phyloP scores from a whole-genome alignment of 768 basidiomycete genomes.

The Auricularia heimuer region DNA sequence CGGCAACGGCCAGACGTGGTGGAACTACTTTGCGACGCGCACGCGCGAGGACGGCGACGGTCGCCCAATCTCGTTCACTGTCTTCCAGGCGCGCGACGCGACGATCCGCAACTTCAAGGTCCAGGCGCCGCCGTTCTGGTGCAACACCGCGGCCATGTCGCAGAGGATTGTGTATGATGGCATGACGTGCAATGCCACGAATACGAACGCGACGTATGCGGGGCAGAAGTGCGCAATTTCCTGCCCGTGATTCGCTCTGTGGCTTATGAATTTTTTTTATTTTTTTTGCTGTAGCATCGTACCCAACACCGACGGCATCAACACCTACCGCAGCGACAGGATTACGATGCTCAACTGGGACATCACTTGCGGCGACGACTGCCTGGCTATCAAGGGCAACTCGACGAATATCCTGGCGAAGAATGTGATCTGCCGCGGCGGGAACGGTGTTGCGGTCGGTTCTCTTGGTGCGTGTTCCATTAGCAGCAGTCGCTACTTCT shows the following conservation, averaged over 20 bases:
- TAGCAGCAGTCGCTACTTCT: constrained; percentile 24
- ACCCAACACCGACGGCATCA: constrained; percentile 55
- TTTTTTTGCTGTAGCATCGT: constrained; percentile 30
- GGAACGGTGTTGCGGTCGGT: constrained; percentile 52
- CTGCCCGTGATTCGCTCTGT: background rate
- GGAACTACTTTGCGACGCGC: constrained; percentile 40
- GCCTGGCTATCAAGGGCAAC: constrained; percentile 56
- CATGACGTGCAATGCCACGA: constrained; percentile 49
- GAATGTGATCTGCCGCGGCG: constrained; percentile 46
- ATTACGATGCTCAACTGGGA: constrained; percentile 47
- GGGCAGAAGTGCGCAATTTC: constrained; percentile 34
- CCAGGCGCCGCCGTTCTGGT: constrained; percentile 50
- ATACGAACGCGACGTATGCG: constrained; percentile 38
- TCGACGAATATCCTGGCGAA: constrained; percentile 40
- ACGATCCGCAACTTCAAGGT: constrained; percentile 40
- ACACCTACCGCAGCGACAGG: constrained; percentile 43
- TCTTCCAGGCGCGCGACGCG: constrained; percentile 35
- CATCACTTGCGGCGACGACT: constrained; percentile 54
- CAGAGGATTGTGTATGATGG: constrained; percentile 42
- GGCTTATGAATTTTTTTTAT: background rate
- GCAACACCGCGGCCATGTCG: constrained; percentile 45
- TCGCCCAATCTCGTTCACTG: constrained; percentile 44
- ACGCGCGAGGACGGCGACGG: constrained; percentile 46
- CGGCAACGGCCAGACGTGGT: constrained; percentile 54
- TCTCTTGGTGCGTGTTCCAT: constrained; percentile 49